These are phyloP conservation scores for Saccharum spontaneum DNA, from an alignment of 176 grass and related monocot species.

Conservation along the genomic window DNA sequence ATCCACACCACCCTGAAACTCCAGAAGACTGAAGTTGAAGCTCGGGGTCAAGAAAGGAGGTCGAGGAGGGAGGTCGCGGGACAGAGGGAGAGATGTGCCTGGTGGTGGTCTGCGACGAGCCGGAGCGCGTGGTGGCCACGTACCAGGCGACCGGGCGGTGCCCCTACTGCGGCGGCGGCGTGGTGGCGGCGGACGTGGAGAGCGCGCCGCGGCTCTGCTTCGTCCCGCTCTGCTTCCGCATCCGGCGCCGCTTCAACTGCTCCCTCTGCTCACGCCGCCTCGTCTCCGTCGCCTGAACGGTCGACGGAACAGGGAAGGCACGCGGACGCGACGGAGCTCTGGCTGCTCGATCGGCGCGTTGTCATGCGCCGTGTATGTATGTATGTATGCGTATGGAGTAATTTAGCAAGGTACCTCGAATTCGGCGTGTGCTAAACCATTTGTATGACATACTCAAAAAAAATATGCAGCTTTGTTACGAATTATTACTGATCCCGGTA, in stretches of 20 bases:
- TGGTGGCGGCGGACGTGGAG: constrained; percentile 62
- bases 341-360: not conserved
- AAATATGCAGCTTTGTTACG: not conserved
- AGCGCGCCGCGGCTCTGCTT: constrained; percentile 62
- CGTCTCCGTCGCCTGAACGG: constrained; percentile 29
- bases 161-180: constrained; percentile 62
- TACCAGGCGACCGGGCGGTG: constrained; percentile 60
- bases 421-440: not conserved
- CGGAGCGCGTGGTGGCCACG: constrained; percentile 52
- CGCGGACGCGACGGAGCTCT: not conserved
- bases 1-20: too few species aligned
- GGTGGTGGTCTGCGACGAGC: constrained; percentile 62
- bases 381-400: not conserved
- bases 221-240: constrained; percentile 51
- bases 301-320: not conserved
- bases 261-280: constrained; percentile 57
- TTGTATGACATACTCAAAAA: not conserved
- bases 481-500: too few species aligned
- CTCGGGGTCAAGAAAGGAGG: not conserved
- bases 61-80: not conserved
- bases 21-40: too few species aligned
- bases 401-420: not conserved
- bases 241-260: constrained; percentile 55
- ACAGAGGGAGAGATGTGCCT: constrained; percentile 58
- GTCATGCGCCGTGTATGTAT: not conserved